A percentile compares a stretch with the other conserved stretches of the same genome.
phyloP scores from a whole-genome alignment of 2,329 filamentous ascomycete species.

The Paecilomyces fulvus region DNA sequence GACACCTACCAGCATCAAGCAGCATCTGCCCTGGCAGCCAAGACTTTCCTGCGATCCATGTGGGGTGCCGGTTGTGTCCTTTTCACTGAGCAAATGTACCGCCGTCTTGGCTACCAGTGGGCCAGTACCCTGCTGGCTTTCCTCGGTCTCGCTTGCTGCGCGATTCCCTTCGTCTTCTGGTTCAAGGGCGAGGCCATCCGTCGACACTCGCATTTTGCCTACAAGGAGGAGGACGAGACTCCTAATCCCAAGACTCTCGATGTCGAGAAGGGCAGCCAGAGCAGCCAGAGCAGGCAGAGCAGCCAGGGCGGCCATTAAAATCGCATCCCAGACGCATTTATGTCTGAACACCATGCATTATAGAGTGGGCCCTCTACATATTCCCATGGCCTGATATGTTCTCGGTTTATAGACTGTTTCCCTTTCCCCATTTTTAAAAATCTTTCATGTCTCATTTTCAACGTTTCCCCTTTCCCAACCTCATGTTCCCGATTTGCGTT shows the following conservation, averaged over 20 bases:
- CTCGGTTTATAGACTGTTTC: neutral
- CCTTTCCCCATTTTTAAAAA: neutral
- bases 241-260: constrained; percentile 9
- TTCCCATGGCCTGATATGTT: neutral
- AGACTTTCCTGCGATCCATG: constrained; percentile 70
- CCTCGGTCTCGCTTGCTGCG: constrained; percentile 67
- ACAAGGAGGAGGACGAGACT: constrained; percentile 46
- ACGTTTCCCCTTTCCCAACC: neutral
- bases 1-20: constrained; percentile 66
- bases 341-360: neutral
- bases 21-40: constrained; percentile 70
- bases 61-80: constrained; percentile 72
- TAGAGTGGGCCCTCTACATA: neutral
- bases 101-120: constrained; percentile 65
- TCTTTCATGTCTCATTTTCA: neutral
- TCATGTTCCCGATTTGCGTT: neutral
- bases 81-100: constrained; percentile 76
- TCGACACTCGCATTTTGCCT: constrained; percentile 63
- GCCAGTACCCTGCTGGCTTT: constrained; percentile 65
- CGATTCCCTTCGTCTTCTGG: constrained; percentile 77
- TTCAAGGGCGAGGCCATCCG: constrained; percentile 65
- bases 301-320: neutral
- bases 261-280: constrained; percentile 2
- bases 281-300: constrained; percentile 1
- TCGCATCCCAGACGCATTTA: neutral